Evolutionary conservation across 2,329 filamentous ascomycete genomes (phyloP), one percentile per base, ranked within the genome.

Genomic region (Rhinocladiella similis): DNA sequence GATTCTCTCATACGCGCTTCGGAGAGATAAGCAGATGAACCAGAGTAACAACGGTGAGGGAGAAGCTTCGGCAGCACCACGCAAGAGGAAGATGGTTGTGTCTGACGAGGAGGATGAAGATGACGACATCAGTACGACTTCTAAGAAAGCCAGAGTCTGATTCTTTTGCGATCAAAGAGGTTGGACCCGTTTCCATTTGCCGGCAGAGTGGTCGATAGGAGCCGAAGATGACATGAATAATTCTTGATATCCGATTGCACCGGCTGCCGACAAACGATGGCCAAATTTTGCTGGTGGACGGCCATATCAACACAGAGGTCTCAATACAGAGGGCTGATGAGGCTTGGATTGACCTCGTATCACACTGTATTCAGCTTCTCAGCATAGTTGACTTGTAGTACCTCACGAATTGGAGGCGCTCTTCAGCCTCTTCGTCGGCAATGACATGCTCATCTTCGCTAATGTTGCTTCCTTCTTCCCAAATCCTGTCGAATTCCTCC

Each of bases 401-500:
- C 20, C 62, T 52, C 22, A 62, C 58, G 50, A 66, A 66, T 27
- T 77, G 73, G 39, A 68, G 71, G 63, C 82, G 74, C 68, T 85
- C 83, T 53, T 77, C 75, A 18, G 75, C 73, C 68, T 97, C 94
- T 72, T 99, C 94, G 42, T 82, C 80, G 22, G 88, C 86, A 53
- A 88, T 79, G 47, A 88, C 76, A 66, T 87, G 88, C 68, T 99
- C 94, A 69, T 99, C 94, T 58, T 94, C 90, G 3, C 88, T 90
- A 59, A 93, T 80, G 62, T 94, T 90, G 67, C 90, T 96, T 16
- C 85, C 87, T 69, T 96, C 91, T 39, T 94, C 90, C 88, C 89
- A 95, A 63, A 95, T 75, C 73, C 85, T 89, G 61, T 87, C 83
- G 74, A 91, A 87, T 73, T 97, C 93, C 6, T 86, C 83, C 22